phyloP scores from a whole-genome alignment of 2,329 filamentous ascomycete species.

The Cladosporium velox region DNA sequence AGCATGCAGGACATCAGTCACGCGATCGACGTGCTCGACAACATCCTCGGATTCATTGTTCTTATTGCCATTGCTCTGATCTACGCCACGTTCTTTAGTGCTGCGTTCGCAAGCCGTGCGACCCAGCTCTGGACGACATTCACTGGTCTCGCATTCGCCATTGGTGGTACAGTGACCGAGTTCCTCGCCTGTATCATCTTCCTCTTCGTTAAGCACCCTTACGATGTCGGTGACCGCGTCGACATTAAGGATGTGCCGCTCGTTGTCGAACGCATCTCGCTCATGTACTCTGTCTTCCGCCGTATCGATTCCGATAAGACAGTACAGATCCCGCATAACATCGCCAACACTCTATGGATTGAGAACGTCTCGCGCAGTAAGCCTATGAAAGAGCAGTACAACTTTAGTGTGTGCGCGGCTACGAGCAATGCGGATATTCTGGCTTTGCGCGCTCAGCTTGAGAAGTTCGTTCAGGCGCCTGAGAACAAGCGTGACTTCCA shows the following conservation, averaged over 20 bases:
- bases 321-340: slow-evolving; percentile 40
- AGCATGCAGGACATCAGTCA: slow-evolving; percentile 39
- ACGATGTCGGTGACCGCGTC: slow-evolving; percentile 57
- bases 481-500: slow-evolving; percentile 42
- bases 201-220: slow-evolving; percentile 95
- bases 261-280: slow-evolving; percentile 36
- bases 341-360: slow-evolving; percentile 42
- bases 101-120: slow-evolving; percentile 30
- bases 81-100: slow-evolving; percentile 38
- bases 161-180: slow-evolving; percentile 89
- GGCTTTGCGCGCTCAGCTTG: slow-evolving; percentile 33
- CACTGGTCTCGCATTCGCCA: slow-evolving; percentile 73
- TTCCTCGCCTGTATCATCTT: slow-evolving; percentile 97
- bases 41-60: slow-evolving; percentile 34
- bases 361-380: slow-evolving; percentile 41
- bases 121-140: slow-evolving; percentile 32
- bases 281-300: slow-evolving; percentile 23
- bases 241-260: slow-evolving; percentile 33
- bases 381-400: slow-evolving; percentile 40
- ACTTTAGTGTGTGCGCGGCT: slow-evolving; percentile 30
- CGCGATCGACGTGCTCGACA: slow-evolving; percentile 40
- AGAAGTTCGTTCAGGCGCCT: slow-evolving; percentile 33
- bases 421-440: slow-evolving; percentile 39
- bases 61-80: slow-evolving; percentile 36
- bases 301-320: slow-evolving; percentile 31